A percentile compares a stretch with the other conserved stretches of the same genome.
These are phyloP conservation scores for Boletus fagicola DNA, from an alignment of 768 basidiomycete species.

Conservation along the genomic window DNA sequence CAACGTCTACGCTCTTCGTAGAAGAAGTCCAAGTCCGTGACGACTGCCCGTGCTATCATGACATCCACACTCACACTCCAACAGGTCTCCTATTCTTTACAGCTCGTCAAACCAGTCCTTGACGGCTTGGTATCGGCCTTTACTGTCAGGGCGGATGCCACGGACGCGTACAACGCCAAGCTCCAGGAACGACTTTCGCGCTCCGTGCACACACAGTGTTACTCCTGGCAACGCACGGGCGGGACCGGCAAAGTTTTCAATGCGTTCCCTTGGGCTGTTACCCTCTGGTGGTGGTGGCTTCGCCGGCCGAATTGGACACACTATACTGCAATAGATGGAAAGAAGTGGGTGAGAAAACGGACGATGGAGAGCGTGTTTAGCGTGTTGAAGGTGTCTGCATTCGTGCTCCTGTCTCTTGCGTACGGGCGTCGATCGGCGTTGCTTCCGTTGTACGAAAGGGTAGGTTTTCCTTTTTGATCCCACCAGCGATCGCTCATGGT, in stretches of 20 bases:
- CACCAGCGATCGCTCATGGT: neutral
- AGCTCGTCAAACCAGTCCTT: slow-evolving; percentile 32
- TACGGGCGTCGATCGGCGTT: slow-evolving; percentile 9
- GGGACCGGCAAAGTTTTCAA: slow-evolving; percentile 37
- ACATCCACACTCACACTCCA: neutral
- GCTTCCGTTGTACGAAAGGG: slow-evolving; percentile 1
- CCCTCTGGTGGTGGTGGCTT: slow-evolving; percentile 37
- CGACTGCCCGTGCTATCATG: neutral
- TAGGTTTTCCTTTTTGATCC: neutral
- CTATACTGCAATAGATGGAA: slow-evolving; percentile 37
- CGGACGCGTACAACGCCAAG: slow-evolving; percentile 29
- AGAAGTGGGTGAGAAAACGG: slow-evolving; percentile 33
- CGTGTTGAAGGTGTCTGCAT: slow-evolving; percentile 2
- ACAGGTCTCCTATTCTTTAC: slow-evolving; percentile 30
- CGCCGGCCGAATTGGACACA: slow-evolving; percentile 36
- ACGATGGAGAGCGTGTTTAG: neutral
- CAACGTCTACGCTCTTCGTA: slow-evolving; percentile 25
- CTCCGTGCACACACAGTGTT: slow-evolving; percentile 30
- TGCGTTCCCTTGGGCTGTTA: slow-evolving; percentile 40
- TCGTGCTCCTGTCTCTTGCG: slow-evolving; percentile 3
- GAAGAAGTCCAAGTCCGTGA: slow-evolving; percentile 31
- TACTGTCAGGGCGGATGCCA: slow-evolving; percentile 21
- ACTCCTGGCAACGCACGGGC: slow-evolving; percentile 42
- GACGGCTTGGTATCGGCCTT: slow-evolving; percentile 23
- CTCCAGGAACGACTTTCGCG: slow-evolving; percentile 19